These are phyloP conservation scores for Pleoardoris graminearum DNA, from an alignment of 2,329 filamentous ascomycete species.

Conservation along the genomic window DNA sequence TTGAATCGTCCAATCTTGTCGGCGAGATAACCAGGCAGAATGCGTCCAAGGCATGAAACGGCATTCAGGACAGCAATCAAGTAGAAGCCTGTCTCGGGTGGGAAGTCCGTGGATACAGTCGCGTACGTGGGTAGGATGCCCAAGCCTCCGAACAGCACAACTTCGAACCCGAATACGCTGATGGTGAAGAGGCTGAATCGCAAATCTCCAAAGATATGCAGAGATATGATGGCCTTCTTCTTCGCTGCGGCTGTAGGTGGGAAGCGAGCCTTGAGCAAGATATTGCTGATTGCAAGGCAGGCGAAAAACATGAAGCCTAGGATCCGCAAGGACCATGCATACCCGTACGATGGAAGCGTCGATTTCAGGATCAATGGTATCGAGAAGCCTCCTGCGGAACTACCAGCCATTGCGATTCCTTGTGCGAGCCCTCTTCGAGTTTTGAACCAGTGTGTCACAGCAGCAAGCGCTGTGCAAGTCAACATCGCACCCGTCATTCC, in stretches of 20 bases:
- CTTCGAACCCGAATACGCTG: constrained; percentile 41
- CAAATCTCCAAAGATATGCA: constrained; percentile 39
- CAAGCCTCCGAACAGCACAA: constrained; percentile 47
- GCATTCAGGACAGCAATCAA: constrained; percentile 48
- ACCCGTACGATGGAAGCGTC: constrained; percentile 42
- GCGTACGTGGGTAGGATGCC: constrained; percentile 49
- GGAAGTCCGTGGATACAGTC: constrained; percentile 42
- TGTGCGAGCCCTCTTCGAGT: constrained; percentile 42
- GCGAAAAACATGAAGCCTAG: constrained; percentile 43
- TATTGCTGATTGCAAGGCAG: constrained; percentile 39
- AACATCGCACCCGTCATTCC: constrained; percentile 46
- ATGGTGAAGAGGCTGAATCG: constrained; percentile 42
- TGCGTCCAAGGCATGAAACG: constrained; percentile 46
- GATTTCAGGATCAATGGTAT: constrained; percentile 43
- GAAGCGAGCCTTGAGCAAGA: constrained; percentile 42
- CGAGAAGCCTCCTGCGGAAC: constrained; percentile 39
- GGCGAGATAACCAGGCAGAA: constrained; percentile 46
- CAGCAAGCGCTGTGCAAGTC: constrained; percentile 42
- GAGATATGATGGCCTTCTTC: constrained; percentile 42
- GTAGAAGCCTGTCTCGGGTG: constrained; percentile 39
- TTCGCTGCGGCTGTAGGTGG: constrained; percentile 33
- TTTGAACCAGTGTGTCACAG: constrained; percentile 48
- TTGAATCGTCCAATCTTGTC: constrained; percentile 50
- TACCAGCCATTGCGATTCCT: constrained; percentile 46
- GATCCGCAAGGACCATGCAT: constrained; percentile 45